Evolutionary conservation across 768 basidiomycete species (phyloP), one percentile per base, ranked within the genome.

Genomic region (Grammothele lineata): DNA sequence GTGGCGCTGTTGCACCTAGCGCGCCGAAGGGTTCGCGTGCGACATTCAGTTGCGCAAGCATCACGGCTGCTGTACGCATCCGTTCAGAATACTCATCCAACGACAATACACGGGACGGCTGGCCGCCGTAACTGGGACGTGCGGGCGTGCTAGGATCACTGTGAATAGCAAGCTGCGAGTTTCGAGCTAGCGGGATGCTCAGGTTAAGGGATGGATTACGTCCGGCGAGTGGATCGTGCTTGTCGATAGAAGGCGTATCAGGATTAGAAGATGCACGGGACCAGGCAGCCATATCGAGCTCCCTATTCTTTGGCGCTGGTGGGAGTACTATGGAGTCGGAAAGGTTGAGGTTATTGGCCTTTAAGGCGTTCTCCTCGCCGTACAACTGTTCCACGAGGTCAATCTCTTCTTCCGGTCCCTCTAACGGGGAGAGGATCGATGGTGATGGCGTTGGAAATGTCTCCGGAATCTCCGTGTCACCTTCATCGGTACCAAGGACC

Each of bases 21-120:
- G 71, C 57, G 21, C 74, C 65, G 56, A 87, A 85, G 52, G 80
- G 76, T 24, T 77, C 70, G 41, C 87, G 73, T 58, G 76, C 90
- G 1, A 92, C 85, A 58, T 93, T 96, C 39, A 99, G 76, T 66
- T 99, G 96, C 1, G 96, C 85, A 23, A 99, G 83, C 96, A 99
- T 97, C 52, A 98, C 85, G 9, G 96, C 96, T 9, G 96, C 96
- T 9, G 93, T 96, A 7, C 92, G 83, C 96, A 99, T 99, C 41
- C 96, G 82, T 56, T 97, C 92, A 1, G 95, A 95, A 68, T 99
- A 99, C 56, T 99, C 95, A 57, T 99, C 95, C 19, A 99, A 71
- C 0, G 93, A 92, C 12, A 98, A 69, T 26, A 55, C 52, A 33
- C 48, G 53, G n/a, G 34, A 33, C 10, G 48, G 33, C 32, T 24